Evolutionary conservation across 2,329 filamentous ascomycete genomes (phyloP).

Genomic region (Sclerotinia nivalis): DNA sequence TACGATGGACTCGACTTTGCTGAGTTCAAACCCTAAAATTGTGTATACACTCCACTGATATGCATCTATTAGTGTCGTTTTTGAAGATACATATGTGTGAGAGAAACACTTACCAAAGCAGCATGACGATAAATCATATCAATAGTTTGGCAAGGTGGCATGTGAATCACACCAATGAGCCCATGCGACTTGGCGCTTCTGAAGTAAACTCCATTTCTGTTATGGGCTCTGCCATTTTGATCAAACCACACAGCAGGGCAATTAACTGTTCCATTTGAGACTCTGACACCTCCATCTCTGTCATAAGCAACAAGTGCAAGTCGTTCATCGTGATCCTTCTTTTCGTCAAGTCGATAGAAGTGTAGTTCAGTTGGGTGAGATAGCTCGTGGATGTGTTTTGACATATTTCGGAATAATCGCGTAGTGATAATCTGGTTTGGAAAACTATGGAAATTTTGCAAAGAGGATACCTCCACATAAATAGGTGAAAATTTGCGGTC

Average conservation of each 20-base stretch:
- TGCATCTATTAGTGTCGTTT: neutral
- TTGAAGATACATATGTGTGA: fast-evolving
- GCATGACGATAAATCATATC: slow-evolving; percentile 10
- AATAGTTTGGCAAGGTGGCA: neutral
- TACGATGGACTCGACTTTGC: neutral
- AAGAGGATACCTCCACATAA: neutral
- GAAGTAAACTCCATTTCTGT: neutral
- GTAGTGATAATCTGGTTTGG: too few relatives aligned
- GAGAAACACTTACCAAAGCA: neutral
- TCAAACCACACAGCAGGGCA: slow-evolving; percentile 11
- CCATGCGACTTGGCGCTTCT: neutral
- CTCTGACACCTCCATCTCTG: neutral
- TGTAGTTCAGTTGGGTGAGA: neutral
- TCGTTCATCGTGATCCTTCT: neutral
- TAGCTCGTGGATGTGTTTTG: neutral
- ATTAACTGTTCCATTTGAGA: neutral
- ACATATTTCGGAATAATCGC: neutral
- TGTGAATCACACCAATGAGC: neutral
- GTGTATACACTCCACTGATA: slow-evolving; percentile 17
- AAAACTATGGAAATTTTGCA: neutral
- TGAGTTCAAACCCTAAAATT: neutral
- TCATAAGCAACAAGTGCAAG: slow-evolving; percentile 9
- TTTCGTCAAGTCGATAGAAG: neutral
- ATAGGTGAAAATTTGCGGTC: neutral
- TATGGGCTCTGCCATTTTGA: neutral